phyloP scores from a whole-genome alignment of 495 filamentous ascomycete species.

The Aspergillus nidulans region DNA sequence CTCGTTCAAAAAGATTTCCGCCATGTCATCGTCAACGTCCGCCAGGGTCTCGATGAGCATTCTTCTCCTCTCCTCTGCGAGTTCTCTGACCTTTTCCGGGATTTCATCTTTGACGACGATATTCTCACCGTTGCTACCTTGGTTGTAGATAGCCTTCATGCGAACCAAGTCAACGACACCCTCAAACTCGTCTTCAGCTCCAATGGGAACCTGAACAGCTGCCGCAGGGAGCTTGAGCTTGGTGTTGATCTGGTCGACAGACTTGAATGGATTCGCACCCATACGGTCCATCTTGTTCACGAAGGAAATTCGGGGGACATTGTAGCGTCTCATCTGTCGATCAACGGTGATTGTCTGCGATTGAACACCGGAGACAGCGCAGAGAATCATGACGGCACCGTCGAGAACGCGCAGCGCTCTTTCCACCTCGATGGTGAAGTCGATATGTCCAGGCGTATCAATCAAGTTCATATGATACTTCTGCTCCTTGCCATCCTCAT shows the following conservation, averaged over 20 bases:
- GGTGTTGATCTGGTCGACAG: constrained; percentile 91
- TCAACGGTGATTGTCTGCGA: constrained; percentile 98
- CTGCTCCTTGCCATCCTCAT: constrained; percentile 69
- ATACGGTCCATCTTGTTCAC: constrained; percentile 99
- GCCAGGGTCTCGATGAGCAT: constrained; percentile 93
- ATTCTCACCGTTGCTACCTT: constrained; percentile 69
- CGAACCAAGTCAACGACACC: constrained; percentile 91
- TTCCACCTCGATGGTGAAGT: constrained; percentile 99
- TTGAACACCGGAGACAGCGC: constrained; percentile 95
- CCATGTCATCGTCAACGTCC: constrained; percentile 97
- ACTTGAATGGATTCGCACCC: constrained; percentile 98
- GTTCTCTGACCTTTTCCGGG: constrained; percentile 65
- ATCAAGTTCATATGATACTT: constrained; percentile 98
- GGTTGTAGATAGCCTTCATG: constrained; percentile 92
- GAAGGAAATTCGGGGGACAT: constrained; percentile 91
- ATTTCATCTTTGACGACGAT: constrained; percentile 74
- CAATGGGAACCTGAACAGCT: constrained; percentile 93
- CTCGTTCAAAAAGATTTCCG: constrained; percentile 92
- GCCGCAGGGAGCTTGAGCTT: constrained; percentile 91
- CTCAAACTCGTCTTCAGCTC: constrained; percentile 84
- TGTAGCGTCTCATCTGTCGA: constrained; percentile 97
- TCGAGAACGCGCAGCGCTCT: constrained; percentile 92
- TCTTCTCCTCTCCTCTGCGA: constrained; percentile 73
- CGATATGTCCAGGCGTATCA: constrained; percentile 98
- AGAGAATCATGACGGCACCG: constrained; percentile 97